These are phyloP conservation scores for Cordyceps pruinosa DNA, from an alignment of 2,329 filamentous ascomycete species.

Conservation along the genomic window DNA sequence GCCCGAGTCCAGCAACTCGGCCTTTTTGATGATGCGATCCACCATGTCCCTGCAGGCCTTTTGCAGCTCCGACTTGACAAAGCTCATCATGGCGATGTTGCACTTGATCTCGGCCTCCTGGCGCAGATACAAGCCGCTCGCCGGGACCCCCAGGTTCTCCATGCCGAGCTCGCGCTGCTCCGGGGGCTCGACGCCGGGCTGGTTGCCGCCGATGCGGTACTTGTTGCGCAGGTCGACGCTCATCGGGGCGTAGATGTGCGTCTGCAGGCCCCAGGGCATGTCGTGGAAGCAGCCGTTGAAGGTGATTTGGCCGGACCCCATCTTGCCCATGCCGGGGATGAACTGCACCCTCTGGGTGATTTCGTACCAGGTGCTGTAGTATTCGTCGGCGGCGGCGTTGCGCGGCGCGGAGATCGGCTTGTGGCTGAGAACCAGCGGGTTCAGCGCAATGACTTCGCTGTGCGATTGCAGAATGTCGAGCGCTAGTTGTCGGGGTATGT, in stretches of 20 bases:
- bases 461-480: slow-evolving; percentile 67
- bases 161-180: slow-evolving; percentile 56
- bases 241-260: slow-evolving; percentile 63
- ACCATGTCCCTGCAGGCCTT: slow-evolving; percentile 61
- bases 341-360: slow-evolving; percentile 63
- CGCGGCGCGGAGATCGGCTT: slow-evolving; percentile 59
- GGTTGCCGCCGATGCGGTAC: slow-evolving; percentile 62
- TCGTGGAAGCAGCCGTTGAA: slow-evolving; percentile 69
- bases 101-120: slow-evolving; percentile 66
- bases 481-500: slow-evolving; percentile 64
- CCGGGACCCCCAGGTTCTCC: slow-evolving; percentile 50
- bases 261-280: slow-evolving; percentile 65
- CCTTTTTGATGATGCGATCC: slow-evolving; percentile 62
- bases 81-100: slow-evolving; percentile 57
- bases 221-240: slow-evolving; percentile 61
- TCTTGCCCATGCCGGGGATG: slow-evolving; percentile 57
- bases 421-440: slow-evolving; percentile 59
- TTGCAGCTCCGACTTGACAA: slow-evolving; percentile 62
- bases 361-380: slow-evolving; percentile 68
- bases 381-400: slow-evolving; percentile 62
- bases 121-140: slow-evolving; percentile 59
- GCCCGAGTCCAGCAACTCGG: slow-evolving; percentile 60
- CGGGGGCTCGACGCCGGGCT: slow-evolving; percentile 56
- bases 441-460: slow-evolving; percentile 63
- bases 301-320: slow-evolving; percentile 57